These are phyloP conservation scores for Francoa sonchifolia DNA, from an alignment of 441 rosid genomes.

Conservation along the genomic window DNA sequence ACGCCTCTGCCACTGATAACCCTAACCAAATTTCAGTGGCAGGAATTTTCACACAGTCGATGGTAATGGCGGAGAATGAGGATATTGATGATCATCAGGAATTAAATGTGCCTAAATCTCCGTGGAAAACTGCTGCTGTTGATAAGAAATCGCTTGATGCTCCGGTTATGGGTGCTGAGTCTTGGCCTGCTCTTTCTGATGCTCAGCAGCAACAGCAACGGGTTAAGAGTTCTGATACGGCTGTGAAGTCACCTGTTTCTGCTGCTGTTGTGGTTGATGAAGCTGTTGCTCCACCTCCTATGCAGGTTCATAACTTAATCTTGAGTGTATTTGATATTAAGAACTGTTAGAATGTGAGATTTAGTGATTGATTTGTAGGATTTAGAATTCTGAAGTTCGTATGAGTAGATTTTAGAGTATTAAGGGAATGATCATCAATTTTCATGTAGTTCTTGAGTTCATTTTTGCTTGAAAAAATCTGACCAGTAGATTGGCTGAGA, in stretches of 20 bases:
- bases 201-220: slow-evolving; percentile 32
- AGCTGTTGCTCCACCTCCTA: slow-evolving; percentile 10
- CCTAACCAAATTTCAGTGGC: background rate
- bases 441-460: too few species aligned
- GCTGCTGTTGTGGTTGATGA: slow-evolving; percentile 15
- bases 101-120: slow-evolving; percentile 41
- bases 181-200: slow-evolving; percentile 82
- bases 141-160: slow-evolving; percentile 27
- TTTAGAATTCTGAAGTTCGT: too few species aligned
- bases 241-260: slow-evolving; percentile 5
- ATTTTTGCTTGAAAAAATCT: too few species aligned
- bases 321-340: too few species aligned
- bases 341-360: too few species aligned
- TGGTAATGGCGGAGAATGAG: slow-evolving; percentile 66
- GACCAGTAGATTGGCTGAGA: too few species aligned
- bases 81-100: slow-evolving; percentile 47
- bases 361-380: too few species aligned
- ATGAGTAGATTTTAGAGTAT: too few species aligned
- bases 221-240: slow-evolving; percentile 27
- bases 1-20: slow-evolving; percentile 3
- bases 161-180: slow-evolving; percentile 64
- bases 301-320: slow-evolving; percentile 33
- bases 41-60: slow-evolving; percentile 7
- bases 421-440: too few species aligned
- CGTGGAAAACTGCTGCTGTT: slow-evolving; percentile 51